Evolutionary conservation across 78 protist species (phyloP), one percentile per base, ranked within the genome.

Genomic region (Salpingoeca rosetta): DNA sequence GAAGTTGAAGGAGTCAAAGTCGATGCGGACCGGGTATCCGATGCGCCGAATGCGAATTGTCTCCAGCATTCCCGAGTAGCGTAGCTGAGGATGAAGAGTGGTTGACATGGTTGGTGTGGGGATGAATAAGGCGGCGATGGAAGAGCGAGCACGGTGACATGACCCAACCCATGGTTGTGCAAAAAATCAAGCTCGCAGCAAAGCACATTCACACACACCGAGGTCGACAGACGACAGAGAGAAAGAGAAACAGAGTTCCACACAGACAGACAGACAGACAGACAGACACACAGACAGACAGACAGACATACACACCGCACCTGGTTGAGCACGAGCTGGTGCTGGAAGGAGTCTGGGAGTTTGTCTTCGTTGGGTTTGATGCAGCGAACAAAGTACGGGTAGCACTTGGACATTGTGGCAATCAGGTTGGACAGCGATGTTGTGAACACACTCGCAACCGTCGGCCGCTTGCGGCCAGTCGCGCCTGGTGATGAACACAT

Each of bases 1-100:
- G 73, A 39, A 80, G 35, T 31, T 36, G 44, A 82, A 82, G 76
- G 38, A 7, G 26, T 2, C 44, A 31, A 42, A 83, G 36, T 7
- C 12, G 45, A 74, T 31, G 39, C 85, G 85, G 42, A 57, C 0
- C 36, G 96, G 93, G 35, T 86, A 94, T 35, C 94, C 96, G 7
- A 43, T 35, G 85, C 84, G 88, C 10, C 95, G 85, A 82, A 94
- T 91, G 44, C 78, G 45, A 41, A 92, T 90, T 43, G 92, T 90
- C 56, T 91, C 95, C 41, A 90, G 80, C 41, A 94, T 84, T 28
- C 97, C 97, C 2, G 90, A 87, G 82, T 88, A 93, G 56, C 85
- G 86, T 28, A 94, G 87, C 87, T 94, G 96, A 43, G 22, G 40
- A n/a, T n/a, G n/a, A n/a, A n/a, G n/a, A n/a, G n/a, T n/a, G n/a